Evolutionary conservation across 495 filamentous ascomycete species (phyloP), one percentile per base, ranked within the genome.

Genomic region (Neurospora pannonica): DNA sequence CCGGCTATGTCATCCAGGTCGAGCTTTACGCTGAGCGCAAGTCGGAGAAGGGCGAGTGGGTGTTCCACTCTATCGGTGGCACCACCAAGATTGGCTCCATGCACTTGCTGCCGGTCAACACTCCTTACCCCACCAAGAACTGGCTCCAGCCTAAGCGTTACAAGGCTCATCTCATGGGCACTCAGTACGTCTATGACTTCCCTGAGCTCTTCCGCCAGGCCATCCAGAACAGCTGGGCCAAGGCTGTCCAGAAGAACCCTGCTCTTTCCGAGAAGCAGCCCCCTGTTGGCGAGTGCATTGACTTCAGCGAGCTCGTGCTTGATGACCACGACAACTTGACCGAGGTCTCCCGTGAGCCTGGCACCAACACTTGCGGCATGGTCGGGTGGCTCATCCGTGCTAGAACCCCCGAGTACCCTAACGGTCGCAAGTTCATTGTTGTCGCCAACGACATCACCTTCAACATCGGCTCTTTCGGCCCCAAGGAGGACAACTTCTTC

Each of bases 161-260:
- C 90, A 98, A 97, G 90, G 96, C 96, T 71, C 96, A 99, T 83
- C 81, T 99, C 72, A 98, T 98, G 95, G 96, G 96, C 77, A 99
- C 96, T 21, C 96, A 99, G 82, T 99, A 97, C 77, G 97, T 97
- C 74, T 99, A 99, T 82, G 96, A 99, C 86, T 99, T 99, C 92
- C 96, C 96, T 9, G 97, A 99, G 86, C 91, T 99, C 39, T 99
- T 99, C 92, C 89, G 96, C 79, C 96, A 98, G 83, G 95, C 96
- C 48, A 92, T 97, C 84, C 94, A 98, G 85, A 98, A 97, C 86
- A 93, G 89, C 86, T 99, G 96, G 96, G 85, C 86, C 77, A 90
- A 90, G 81, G 88, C 88, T 71, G 88, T 92, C 54, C 87, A 87
- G 77, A 92, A 91, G 80, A 89, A 94, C 73, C 85, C 93, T 5